These are phyloP conservation scores for Logfia minima DNA, from an alignment of 129 eudicot genomes.

Conservation along the genomic window DNA sequence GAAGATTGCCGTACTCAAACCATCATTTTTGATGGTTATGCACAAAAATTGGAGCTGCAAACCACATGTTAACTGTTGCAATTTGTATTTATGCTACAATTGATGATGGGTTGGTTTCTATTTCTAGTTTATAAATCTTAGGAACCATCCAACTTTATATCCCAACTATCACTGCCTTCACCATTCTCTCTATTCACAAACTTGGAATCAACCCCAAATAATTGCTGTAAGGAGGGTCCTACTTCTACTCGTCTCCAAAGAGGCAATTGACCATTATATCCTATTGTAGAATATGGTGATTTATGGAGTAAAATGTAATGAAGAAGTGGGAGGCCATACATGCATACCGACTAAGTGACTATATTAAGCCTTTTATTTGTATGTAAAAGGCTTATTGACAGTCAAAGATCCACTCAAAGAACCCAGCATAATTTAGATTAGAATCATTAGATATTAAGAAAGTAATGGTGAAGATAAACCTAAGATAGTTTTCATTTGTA, in stretches of 20 bases:
- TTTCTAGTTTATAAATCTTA: neutral
- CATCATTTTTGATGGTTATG: neutral
- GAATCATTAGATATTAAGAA: neutral
- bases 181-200: constrained; percentile 13
- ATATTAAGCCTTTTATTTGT: no score
- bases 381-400: neutral
- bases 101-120: constrained; percentile 24
- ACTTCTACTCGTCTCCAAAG: neutral
- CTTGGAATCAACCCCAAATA: neutral
- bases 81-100: constrained; percentile 17
- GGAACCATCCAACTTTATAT: neutral
- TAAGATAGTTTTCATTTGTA: constrained; percentile 16
- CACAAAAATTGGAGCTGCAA: constrained; percentile 29
- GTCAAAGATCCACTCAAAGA: neutral
- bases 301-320: neutral
- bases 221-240: neutral
- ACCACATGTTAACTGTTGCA: constrained; percentile 29
- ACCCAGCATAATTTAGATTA: neutral
- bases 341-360: neutral
- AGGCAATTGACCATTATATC: constrained; percentile 7
- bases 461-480: neutral
- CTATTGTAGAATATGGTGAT: neutral
- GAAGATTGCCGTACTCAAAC: neutral
- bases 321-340: neutral
- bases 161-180: constrained; percentile 3